Evolutionary conservation across 78 protist species (phyloP).

Genomic region (Dictyostelium discoideum): dicty_2.7 NC_007089.4:2405501-2406000

Average conservation of each 20-base stretch:
- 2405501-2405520: not conserved
- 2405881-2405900: not conserved
- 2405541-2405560: too few species aligned
- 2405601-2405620: not conserved
- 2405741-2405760: not conserved
- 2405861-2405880: not conserved
- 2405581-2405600: not conserved
- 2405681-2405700: not conserved
- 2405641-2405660: not conserved
- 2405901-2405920: not conserved
- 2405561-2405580: not conserved
- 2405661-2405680: not conserved
- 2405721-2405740: not conserved
- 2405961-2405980: not conserved
- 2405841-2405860: not conserved
- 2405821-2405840: not conserved
- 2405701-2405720: not conserved
- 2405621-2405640: not conserved
- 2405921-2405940: not conserved
- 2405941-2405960: not conserved
- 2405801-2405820: not conserved
- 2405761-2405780: not conserved
- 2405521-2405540: not conserved
- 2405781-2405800: not conserved
- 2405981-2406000: not conserved